Conservation (phyloP, 805 yeast species). For the Starmerella tilneyi region DNA sequence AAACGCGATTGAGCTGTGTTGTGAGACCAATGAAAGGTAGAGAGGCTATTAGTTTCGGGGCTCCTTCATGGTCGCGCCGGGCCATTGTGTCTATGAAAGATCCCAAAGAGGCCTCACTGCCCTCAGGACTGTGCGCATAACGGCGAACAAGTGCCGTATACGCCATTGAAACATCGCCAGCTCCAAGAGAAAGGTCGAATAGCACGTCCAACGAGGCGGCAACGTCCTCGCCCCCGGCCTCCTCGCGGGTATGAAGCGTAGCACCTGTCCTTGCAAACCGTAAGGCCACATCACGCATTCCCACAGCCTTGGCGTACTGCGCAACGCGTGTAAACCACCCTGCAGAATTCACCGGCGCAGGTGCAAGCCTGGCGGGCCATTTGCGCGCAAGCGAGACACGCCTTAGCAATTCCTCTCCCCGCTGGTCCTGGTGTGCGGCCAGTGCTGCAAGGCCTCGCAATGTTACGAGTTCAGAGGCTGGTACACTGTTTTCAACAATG, state of each 20-base stretch:
- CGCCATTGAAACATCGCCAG: conserved; percentile 30
- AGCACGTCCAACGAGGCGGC: not conserved
- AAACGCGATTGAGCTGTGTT: conserved; percentile 36
- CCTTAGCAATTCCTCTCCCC: conserved; percentile 9
- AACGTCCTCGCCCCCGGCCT: not conserved
- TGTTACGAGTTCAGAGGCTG: conserved; percentile 4
- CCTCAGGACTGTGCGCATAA: not conserved
- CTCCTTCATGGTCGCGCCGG: conserved; percentile 30
- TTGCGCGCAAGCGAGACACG: conserved; percentile 12
- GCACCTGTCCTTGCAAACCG: conserved; percentile 7
- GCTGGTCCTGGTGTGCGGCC: conserved; percentile 2
- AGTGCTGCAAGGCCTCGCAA: conserved; percentile 14
- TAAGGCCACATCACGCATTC: conserved; percentile 9
- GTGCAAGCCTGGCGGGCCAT: conserved; percentile 13
- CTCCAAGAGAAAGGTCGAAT: conserved; percentile 27
- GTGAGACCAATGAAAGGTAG: conserved; percentile 39
- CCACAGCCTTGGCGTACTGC: conserved; percentile 10
- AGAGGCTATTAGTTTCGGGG: conserved; percentile 33
- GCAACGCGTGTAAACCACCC: conserved; percentile 16
- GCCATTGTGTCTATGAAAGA: conserved; percentile 24
- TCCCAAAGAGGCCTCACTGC: conserved; percentile 8
- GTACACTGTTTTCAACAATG: not conserved
- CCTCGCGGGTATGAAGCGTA: not conserved
- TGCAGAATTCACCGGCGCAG: conserved; percentile 9
- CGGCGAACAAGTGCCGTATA: conserved; percentile 29